Base-by-base conservation (phyloP, 306 rosid species). In the Rosa rugosa region DNA sequence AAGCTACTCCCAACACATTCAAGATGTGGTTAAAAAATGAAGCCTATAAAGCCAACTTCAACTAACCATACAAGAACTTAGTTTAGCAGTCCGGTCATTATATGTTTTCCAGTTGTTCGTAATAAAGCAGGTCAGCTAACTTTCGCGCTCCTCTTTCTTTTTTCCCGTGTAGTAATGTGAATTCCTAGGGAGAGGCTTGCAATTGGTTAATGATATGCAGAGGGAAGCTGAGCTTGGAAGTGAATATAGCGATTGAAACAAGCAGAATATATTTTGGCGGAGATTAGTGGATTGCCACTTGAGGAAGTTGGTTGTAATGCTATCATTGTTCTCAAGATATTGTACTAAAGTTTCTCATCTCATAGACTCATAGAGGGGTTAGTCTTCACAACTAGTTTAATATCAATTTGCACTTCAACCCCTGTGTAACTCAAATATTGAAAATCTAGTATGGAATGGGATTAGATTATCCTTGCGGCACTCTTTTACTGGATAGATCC, bases 1-100 rank as follows among this genome's bases (percentile, higher is more conserved):
- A 86, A 87, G 96, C 86, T 91, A 73, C 80, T 86, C 91, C 65
- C 96, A 95, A 81, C 97, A 91, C 86, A 77, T 93, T 83, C 88
- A 91, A 85, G 97, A 93, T 82, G 85, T 90, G 82, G 81, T 64
- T 42, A 82, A 84, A 13, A 82, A 86, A 17, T 90, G 90, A 93
- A 79, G 82, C 50, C 31, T 10, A 12, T 11, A 18, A 17, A 60
- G 83, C 60, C 76, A 57, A 84, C 72, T 72, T 84, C 70, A 86
- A 86, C 87, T 80, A 81, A 90, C 83, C 83, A 49, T 59, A 75
- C 73, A 38, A 62, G 80, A 45, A 75, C 46, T 57, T 77, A 69
- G 57, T 80, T 80, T 67, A 85, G 83, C 80, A 13, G 56, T 78
- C 80, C 72, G 86, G 76, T 77, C 73, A 75, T 75, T 69, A 77